phyloP scores from a whole-genome alignment of 192 early-diverging fungal species.

The Cladochytrium replicatum region DNA sequence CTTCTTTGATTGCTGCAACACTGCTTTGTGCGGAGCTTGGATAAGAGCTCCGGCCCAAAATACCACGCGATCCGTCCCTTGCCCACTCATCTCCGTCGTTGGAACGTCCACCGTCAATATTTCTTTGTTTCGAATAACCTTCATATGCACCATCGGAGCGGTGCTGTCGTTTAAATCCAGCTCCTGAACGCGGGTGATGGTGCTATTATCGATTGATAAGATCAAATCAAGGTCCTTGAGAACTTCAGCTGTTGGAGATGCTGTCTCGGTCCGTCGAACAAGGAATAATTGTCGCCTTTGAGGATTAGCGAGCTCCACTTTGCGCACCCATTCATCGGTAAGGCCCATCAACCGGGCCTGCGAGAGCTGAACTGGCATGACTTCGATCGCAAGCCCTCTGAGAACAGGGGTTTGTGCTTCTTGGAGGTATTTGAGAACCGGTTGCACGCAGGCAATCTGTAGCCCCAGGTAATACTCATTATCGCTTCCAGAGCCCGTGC shows the following conservation, averaged over 20 bases:
- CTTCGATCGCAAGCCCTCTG: conserved; percentile 22
- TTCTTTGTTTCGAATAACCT: conserved; percentile 59
- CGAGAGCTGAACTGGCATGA: conserved; percentile 33
- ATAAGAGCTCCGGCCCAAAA: conserved; percentile 78
- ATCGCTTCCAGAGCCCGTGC: conserved; percentile 21
- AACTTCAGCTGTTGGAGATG: conserved; percentile 18
- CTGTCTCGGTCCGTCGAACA: conserved; percentile 33
- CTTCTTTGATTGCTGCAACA: conserved; percentile 28
- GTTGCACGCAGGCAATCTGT: conserved; percentile 10
- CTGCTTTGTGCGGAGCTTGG: conserved; percentile 48
- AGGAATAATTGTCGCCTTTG: conserved; percentile 33
- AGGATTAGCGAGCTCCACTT: conserved; percentile 31
- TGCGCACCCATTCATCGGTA: conserved; percentile 29
- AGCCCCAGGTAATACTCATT: conserved; percentile 35
- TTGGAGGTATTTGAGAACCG: conserved; percentile 9
- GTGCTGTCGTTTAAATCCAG: conserved; percentile 19
- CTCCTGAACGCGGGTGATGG: conserved; percentile 23
- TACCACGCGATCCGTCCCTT: conserved; percentile 52
- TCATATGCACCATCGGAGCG: conserved; percentile 21
- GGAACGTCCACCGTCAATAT: conserved; percentile 56
- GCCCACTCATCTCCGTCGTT: conserved; percentile 34
- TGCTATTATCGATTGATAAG: conserved; percentile 24
- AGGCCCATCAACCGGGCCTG: conserved; percentile 37
- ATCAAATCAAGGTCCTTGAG: conserved; percentile 44
- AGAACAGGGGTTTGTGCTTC: conserved; percentile 17